These are phyloP conservation scores for Psilocybe cubensis DNA, from an alignment of 768 basidiomycete species.

Conservation along the genomic window DNA sequence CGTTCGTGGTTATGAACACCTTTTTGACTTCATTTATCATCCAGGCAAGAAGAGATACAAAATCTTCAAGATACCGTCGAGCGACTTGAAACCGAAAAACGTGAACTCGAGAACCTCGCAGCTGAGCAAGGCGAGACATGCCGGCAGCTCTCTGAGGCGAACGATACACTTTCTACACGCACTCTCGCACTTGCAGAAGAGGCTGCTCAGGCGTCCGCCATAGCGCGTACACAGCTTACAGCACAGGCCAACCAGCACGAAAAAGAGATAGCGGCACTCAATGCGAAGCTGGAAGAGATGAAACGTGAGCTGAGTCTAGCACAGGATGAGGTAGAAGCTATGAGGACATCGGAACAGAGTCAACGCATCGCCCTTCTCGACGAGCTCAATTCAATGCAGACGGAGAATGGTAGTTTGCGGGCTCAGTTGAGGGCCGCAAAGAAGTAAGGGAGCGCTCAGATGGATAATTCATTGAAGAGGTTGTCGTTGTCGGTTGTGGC, in stretches of 20 bases:
- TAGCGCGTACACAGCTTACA: conserved; percentile 66
- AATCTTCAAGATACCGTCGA: conserved; percentile 66
- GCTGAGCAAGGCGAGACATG: conserved; percentile 77
- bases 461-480: neutral
- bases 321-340: conserved; percentile 68
- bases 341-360: conserved; percentile 73
- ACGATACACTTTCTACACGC: conserved; percentile 74
- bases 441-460: conserved; percentile 34
- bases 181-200: conserved; percentile 75
- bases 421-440: conserved; percentile 71
- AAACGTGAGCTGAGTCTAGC: conserved; percentile 65
- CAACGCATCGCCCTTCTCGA: conserved; percentile 87
- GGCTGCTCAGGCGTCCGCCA: conserved; percentile 57
- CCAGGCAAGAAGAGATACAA: conserved; percentile 69
- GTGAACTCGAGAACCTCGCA: conserved; percentile 67
- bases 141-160: conserved; percentile 75
- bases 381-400: conserved; percentile 84
- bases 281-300: conserved; percentile 62
- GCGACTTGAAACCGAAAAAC: conserved; percentile 61
- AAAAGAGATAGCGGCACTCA: conserved; percentile 59
- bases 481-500: neutral
- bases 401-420: conserved; percentile 72
- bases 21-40: neutral
- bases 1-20: conserved; percentile 7
- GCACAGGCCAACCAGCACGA: conserved; percentile 59